phyloP scores from a whole-genome alignment of 108 stramenopile genomes.

The Cylindrotheca fusiformis region DNA sequence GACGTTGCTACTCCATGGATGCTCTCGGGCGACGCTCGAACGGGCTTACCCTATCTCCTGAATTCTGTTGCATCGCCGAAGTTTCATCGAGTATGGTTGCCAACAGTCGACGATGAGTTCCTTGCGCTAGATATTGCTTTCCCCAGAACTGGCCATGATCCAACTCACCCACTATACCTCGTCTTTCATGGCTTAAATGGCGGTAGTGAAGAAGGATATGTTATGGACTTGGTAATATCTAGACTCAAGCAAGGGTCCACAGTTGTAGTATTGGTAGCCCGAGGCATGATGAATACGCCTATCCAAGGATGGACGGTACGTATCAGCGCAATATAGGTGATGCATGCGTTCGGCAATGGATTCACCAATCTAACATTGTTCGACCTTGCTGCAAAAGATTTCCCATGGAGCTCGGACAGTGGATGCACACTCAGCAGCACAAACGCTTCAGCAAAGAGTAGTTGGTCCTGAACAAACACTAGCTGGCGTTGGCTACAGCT shows the following conservation, averaged over 20 bases:
- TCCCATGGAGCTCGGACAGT: conserved; percentile 84
- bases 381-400: too few species aligned
- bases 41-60: conserved; percentile 68
- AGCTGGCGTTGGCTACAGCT: conserved; percentile 72
- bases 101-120: conserved; percentile 46
- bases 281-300: conserved; percentile 83
- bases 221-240: conserved; percentile 63
- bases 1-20: conserved; percentile 52
- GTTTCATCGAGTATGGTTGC: conserved; percentile 12
- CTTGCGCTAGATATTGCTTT: conserved; percentile 77
- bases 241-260: conserved; percentile 55
- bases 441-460: conserved; percentile 42
- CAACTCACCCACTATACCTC: conserved; percentile 66
- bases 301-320: conserved; percentile 36
- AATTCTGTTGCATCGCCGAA: conserved; percentile 17
- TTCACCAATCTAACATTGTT: too few species aligned
- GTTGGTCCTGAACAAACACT: conserved; percentile 36
- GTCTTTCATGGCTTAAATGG: conserved; percentile 90
- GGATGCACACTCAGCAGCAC: conserved; percentile 73
- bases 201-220: conserved; percentile 77
- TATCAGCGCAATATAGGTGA: too few species aligned
- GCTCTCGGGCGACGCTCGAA: conserved; percentile 68
- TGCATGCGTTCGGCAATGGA: too few species aligned
- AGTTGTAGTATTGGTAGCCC: conserved; percentile 67
- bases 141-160: conserved; percentile 40